Evolutionary conservation across 1,139 yeast species (phyloP).

Genomic region (Protomyces pachydermus): DNA sequence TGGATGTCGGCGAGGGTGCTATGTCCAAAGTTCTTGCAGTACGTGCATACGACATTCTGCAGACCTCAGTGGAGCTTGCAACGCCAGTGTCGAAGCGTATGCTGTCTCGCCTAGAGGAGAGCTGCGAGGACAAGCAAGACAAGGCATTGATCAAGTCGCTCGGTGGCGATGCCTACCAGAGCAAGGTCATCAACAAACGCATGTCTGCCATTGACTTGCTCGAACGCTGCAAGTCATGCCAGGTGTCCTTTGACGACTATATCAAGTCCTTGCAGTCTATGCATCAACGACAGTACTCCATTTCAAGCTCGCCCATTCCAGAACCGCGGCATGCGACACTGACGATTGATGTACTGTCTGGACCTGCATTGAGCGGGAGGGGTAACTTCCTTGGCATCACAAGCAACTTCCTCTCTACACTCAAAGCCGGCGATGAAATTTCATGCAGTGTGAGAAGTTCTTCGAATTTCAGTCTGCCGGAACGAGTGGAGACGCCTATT

Average conservation of each 20-base stretch:
- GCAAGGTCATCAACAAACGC: constrained; percentile 12
- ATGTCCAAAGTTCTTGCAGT: constrained; percentile 6
- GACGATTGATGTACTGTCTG: constrained; percentile 20
- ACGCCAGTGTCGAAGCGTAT: constrained; percentile 15
- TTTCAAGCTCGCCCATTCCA: constrained; percentile 24
- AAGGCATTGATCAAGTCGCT: constrained; percentile 13
- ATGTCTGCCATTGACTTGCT: constrained; percentile 22
- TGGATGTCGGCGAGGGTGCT: constrained; percentile 5
- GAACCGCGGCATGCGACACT: constrained; percentile 11
- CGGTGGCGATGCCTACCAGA: constrained; percentile 21
- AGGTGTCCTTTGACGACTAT: constrained; percentile 15
- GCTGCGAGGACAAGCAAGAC: constrained; percentile 8
- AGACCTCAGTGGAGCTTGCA: constrained; percentile 15
- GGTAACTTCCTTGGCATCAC: constrained; percentile 20
- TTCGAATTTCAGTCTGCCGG: constrained; percentile 19
- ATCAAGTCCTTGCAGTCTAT: constrained; percentile 14
- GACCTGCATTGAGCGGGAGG: constrained; percentile 11
- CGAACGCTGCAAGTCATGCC: constrained; percentile 13
- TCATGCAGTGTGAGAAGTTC: constrained; percentile 20
- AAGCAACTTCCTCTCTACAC: constrained; percentile 15
- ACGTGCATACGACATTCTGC: constrained; percentile 16
- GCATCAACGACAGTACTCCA: constrained; percentile 23
- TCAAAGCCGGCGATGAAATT: constrained; percentile 20
- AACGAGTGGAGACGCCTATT: constrained; percentile 13
- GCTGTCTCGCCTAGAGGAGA: neutral